Percentiles rank a stretch among this genome's conserved stretches.
Evolutionary conservation across 1,284 basidiomycete species (phyloP).

Genomic region (Sanghuangporus weigelae): DNA sequence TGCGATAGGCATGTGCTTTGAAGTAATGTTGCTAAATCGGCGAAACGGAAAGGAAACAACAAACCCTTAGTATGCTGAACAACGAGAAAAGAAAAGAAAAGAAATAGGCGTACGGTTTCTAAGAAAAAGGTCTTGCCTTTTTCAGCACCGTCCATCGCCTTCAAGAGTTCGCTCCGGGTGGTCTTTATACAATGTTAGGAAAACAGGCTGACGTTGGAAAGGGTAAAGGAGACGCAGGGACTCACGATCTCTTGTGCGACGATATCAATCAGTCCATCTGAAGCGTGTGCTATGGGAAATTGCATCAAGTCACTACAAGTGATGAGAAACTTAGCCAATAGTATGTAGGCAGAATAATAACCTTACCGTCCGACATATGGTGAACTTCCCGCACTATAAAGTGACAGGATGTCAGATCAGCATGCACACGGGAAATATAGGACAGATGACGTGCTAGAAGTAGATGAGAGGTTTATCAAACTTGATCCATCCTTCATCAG

Average conservation of each 20-base stretch:
- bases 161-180: slow-evolving; percentile 52
- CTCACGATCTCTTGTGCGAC: slow-evolving; percentile 62
- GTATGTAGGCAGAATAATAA: neutral
- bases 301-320: slow-evolving; percentile 69
- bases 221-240: neutral
- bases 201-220: neutral
- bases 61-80: neutral
- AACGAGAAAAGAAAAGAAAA: neutral
- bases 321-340: neutral
- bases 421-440: slow-evolving; percentile 4
- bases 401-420: slow-evolving; percentile 11
- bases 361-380: slow-evolving; percentile 34
- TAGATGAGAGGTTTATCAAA: slow-evolving; percentile 70
- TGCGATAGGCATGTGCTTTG: slow-evolving; percentile 73
- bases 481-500: slow-evolving; percentile 61
- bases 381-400: slow-evolving; percentile 36
- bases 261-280: slow-evolving; percentile 80
- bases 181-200: slow-evolving; percentile 32
- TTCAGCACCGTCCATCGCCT: slow-evolving; percentile 62
- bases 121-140: slow-evolving; percentile 68
- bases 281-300: slow-evolving; percentile 76
- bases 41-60: neutral
- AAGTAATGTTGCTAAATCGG: slow-evolving; percentile 65
- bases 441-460: slow-evolving; percentile 47
- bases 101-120: slow-evolving; percentile 42